Base-by-base conservation (phyloP, 2,329 filamentous ascomycete genomes). In the Ceratocystis diversiconidia region DNA sequence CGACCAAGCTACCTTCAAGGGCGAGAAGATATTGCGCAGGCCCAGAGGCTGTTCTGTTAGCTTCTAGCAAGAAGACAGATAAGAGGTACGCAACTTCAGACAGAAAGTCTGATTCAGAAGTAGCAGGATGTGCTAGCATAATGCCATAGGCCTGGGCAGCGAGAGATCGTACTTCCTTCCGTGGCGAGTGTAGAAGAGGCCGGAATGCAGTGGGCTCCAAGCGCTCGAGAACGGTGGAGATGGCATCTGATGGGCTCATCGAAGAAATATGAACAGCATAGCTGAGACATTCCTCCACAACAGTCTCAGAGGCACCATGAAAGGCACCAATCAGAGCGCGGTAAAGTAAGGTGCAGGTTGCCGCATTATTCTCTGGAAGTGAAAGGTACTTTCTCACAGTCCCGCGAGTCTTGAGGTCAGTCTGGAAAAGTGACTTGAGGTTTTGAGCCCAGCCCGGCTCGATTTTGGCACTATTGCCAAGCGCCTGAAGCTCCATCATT, bases 361-460 rank as follows among this genome's bases (percentile, higher is more conserved):
- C 19, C 19, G 5, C 52, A 17, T 28, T 25, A 8, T 73, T 71
- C 30, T 80, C 75, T 1, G 76, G 69, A 52, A 70, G 73, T 65
- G 75, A 71, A 66, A 88, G 71, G 68, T 86, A 84, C 0, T 72
- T 71, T 65, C 79, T 81, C 65, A 91, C 79, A 5, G 79, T 79
- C 30, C 80, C 74, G 50, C 89, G 81, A 10, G 84, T 84, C 59
- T 80, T 76, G 66, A 87, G 80, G 71, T 92, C 88, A 4, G 86
- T 88, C 50, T 85, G 81, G 36, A 94, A 79, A 5, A 87, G 79
- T 1, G 85, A 83, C 69, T 92, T 88, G 1, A 97, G 78, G 69
- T 88, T 87, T 59, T 86, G 80, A 72, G 91, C 88, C 94, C 94
- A 97, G 68, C 92, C 89, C 59, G 87, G 85, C 70, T 92, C 87